Percentiles rank a stretch among this genome's conserved stretches.
These are phyloP conservation scores for Debaryomyces subglobosus DNA, from an alignment of 1,139 yeast genomes.

Conservation along the genomic window DNA sequence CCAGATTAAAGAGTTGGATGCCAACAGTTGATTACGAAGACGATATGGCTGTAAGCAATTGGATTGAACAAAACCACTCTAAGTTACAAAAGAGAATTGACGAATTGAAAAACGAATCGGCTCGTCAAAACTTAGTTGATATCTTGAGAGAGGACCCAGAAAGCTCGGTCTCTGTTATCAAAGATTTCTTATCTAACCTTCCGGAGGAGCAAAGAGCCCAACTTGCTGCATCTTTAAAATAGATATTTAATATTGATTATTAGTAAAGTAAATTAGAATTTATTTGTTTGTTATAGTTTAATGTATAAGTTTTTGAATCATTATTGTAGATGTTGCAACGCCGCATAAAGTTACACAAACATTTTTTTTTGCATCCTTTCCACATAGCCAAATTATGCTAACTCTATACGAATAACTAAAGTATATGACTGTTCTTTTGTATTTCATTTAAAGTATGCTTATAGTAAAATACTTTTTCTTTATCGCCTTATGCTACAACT, in stretches of 20 bases:
- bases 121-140: constrained; percentile 62
- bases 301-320: not conserved
- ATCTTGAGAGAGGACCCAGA: constrained; percentile 60
- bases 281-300: constrained; percentile 2
- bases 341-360: constrained; percentile 6
- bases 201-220: constrained; percentile 64
- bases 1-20: constrained; percentile 87
- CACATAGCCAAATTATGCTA: constrained; percentile 3
- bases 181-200: constrained; percentile 61
- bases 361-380: constrained; percentile 9
- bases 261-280: constrained; percentile 8
- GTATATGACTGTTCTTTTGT: not conserved
- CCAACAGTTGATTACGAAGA: constrained; percentile 72
- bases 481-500: not conserved
- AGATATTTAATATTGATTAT: constrained; percentile 6
- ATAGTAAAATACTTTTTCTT: not conserved
- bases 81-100: constrained; percentile 63
- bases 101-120: constrained; percentile 65
- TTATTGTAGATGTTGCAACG: not conserved
- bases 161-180: constrained; percentile 58
- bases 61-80: constrained; percentile 82
- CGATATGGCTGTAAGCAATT: constrained; percentile 78
- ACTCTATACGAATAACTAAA: not conserved
- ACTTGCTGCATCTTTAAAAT: constrained; percentile 37
- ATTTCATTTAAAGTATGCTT: not conserved